Evolutionary conservation across 2,329 filamentous ascomycete genomes (phyloP), one percentile per base, ranked within the genome.

Genomic region (Dactylellina leptospora): DNA sequence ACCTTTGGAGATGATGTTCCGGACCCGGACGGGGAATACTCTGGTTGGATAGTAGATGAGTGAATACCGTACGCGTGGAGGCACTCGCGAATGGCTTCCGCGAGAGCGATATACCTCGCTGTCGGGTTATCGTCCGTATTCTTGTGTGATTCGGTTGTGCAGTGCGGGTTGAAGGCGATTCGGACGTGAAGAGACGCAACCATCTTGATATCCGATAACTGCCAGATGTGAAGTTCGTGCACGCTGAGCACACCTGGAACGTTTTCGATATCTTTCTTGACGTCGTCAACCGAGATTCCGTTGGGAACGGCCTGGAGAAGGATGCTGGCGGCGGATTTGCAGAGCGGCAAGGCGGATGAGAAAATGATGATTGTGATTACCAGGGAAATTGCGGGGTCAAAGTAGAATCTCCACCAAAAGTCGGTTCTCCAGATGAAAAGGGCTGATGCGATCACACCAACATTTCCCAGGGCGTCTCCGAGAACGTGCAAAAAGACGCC

Each of bases 141-240:
- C 76, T 92, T 87, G 51, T 90, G 90, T 78, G 69, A 68, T 30
- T 73, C 60, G 1, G 61, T 61, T 1, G 69, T 66, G 61, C 55
- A 66, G 42, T 75, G 64, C 1, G 76, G 76, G 23, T 77, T 76
- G 79, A 96, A 96, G 48, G 88, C 88, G 20, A 99, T 90, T 79
- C 96, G 92, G 45, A 99, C 89, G 78, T 99, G 95, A 80, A 99
- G 86, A 9, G 90, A 95, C 10, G 95, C 93, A 36, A 99, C 90
- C 30, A 96, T 84, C 82, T 97, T 96, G 56, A 92, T 95, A 78
- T 97, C 93, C 13, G 90, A 96, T 30, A 99, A 85, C 80, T 97
- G 93, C 95, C 95, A 99, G 74, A 99, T 92, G 79, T 99, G 95
- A 20, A 99, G 85, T 79, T 99, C 93, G 81, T 99, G 95, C 78